phyloP scores from a whole-genome alignment of 345 rosid species.

The Trapa incisa region DNA sequence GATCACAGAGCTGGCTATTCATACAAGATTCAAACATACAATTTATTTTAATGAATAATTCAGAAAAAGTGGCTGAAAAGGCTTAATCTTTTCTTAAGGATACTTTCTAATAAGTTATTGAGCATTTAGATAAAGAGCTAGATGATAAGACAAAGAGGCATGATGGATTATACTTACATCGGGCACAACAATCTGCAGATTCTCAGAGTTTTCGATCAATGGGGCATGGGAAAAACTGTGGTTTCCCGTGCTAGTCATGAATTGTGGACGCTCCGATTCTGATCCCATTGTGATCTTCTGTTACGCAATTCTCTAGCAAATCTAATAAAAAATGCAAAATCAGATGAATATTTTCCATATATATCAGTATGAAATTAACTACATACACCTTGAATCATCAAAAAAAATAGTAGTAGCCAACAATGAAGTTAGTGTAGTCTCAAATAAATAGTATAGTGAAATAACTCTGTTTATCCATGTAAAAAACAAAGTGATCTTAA shows the following conservation, averaged over 20 bases:
- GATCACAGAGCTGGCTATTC: neutral
- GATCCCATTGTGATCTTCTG: conserved; percentile 22
- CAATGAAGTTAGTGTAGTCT: neutral
- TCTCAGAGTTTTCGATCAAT: conserved; percentile 38
- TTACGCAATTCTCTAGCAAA: neutral
- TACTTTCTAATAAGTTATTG: too few species aligned
- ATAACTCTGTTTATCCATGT: too few species aligned
- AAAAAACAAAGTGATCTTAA: too few species aligned
- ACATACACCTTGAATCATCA: neutral
- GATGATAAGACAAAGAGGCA: neutral
- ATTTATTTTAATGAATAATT: too few species aligned
- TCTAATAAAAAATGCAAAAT: conserved; percentile 1
- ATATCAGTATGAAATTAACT: neutral
- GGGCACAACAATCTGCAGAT: conserved; percentile 57
- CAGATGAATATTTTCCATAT: neutral
- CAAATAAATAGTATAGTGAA: too few species aligned
- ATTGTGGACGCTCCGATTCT: conserved; percentile 50
- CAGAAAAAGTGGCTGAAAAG: too few species aligned
- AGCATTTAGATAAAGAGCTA: too few species aligned
- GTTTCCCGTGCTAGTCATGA: conserved; percentile 55
- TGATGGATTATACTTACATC: conserved; percentile 36
- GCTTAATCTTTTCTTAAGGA: too few species aligned
- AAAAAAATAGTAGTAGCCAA: neutral
- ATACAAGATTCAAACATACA: too few species aligned
- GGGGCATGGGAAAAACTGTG: conserved; percentile 57